Conservation (phyloP, 1,139 yeast species). For the Lodderomyces orthopsilosis region DNA sequence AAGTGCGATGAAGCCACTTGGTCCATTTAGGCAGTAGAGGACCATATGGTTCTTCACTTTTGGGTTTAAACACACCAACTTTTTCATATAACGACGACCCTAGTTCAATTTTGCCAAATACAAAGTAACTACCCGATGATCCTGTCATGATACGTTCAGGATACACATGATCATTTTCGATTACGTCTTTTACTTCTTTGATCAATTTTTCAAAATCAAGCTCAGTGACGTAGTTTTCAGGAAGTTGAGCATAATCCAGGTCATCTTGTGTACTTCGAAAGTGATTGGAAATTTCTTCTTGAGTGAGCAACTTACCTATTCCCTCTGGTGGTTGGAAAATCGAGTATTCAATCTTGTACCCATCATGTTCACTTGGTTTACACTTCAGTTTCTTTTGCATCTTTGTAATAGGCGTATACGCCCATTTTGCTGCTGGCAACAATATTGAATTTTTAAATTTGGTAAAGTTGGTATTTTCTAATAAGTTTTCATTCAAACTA, state of each 20-base stretch:
- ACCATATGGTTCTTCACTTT: constrained; percentile 81
- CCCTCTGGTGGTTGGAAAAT: constrained; percentile 22
- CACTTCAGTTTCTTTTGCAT: constrained; percentile 5
- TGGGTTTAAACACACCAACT: constrained; percentile 72
- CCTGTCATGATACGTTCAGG: constrained; percentile 64
- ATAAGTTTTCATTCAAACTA: constrained; percentile 10
- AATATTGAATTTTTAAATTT: constrained; percentile 24
- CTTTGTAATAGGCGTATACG: constrained; percentile 19
- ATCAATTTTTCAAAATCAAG: constrained; percentile 22
- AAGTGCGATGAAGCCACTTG: constrained; percentile 73
- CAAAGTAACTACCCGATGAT: constrained; percentile 70
- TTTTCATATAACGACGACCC: constrained; percentile 12
- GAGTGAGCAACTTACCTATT: constrained; percentile 17
- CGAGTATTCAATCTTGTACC: constrained; percentile 27
- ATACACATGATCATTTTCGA: constrained; percentile 22
- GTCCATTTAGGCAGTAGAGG: constrained; percentile 80
- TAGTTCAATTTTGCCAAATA: constrained; percentile 22
- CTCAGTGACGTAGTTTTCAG: constrained; percentile 22
- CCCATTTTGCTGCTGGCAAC: constrained; percentile 30
- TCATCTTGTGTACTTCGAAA: background rate
- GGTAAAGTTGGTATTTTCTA: constrained; percentile 16
- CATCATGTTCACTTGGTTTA: constrained; percentile 4
- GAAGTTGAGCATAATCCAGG: constrained; percentile 8
- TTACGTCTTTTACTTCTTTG: constrained; percentile 19
- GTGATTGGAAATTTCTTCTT: constrained; percentile 18